These are phyloP conservation scores for Lasiosphaeria ovina DNA, from an alignment of 495 filamentous ascomycete genomes.

Conservation along the genomic window DNA sequence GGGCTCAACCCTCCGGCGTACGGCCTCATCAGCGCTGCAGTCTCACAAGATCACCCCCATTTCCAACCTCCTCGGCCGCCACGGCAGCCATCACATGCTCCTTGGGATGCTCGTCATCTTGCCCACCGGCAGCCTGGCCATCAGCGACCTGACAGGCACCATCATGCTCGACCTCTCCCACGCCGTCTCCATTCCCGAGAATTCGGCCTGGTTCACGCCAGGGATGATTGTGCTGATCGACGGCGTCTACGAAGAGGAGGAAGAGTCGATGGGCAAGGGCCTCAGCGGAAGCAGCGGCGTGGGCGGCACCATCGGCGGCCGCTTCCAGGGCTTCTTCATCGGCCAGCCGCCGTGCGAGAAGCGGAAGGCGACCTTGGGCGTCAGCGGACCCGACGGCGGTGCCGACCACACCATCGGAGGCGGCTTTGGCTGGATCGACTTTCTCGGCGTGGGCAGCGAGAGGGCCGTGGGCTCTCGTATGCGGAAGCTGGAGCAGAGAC, in stretches of 20 bases:
- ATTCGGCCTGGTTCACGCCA: slow-evolving; percentile 86
- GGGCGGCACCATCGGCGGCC: slow-evolving; percentile 83
- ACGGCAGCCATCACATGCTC: slow-evolving; percentile 79
- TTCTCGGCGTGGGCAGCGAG: slow-evolving; percentile 86
- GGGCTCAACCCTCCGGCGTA: slow-evolving; percentile 45
- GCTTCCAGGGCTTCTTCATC: slow-evolving; percentile 83
- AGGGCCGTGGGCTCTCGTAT: slow-evolving; percentile 79
- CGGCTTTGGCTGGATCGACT: slow-evolving; percentile 96
- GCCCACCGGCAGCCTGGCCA: slow-evolving; percentile 76
- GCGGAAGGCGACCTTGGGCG: slow-evolving; percentile 72
- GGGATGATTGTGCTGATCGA: slow-evolving; percentile 96
- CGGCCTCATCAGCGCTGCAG: slow-evolving; percentile 57
- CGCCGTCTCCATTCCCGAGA: slow-evolving; percentile 74
- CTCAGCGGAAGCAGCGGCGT: slow-evolving; percentile 75
- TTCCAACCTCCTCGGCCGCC: slow-evolving; percentile 87
- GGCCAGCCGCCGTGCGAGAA: slow-evolving; percentile 89
- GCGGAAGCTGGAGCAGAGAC: slow-evolving; percentile 65
- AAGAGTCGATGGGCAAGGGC: slow-evolving; percentile 60
- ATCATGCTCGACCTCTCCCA: slow-evolving; percentile 81
- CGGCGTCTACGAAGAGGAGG: slow-evolving; percentile 91
- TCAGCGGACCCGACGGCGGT: slow-evolving; percentile 51
- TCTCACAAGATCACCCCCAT: slow-evolving; percentile 90
- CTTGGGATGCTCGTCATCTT: slow-evolving; percentile 78
- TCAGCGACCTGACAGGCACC: slow-evolving; percentile 82
- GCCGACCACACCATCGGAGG: slow-evolving; percentile 63